Evolutionary conservation across 176 grass and related monocot genomes (phyloP).

Genomic region (Poa pratensis): DNA sequence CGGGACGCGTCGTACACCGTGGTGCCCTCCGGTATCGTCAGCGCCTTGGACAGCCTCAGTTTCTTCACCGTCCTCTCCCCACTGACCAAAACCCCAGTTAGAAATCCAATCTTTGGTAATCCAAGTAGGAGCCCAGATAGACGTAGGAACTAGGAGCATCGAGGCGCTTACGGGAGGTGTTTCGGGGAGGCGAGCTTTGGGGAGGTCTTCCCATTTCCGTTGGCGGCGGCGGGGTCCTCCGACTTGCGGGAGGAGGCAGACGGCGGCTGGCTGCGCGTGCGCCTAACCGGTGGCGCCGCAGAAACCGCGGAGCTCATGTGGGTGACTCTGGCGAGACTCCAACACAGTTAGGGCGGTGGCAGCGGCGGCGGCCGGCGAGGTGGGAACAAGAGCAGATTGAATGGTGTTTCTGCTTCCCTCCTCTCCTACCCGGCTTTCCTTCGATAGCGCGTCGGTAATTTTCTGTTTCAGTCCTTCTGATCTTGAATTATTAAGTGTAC

Average conservation of each 20-base stretch:
- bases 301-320: slow-evolving; percentile 39
- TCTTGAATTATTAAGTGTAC: background rate
- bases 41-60: slow-evolving; percentile 87
- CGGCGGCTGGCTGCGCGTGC: slow-evolving; percentile 45
- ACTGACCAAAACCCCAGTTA: slow-evolving; percentile 41
- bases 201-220: slow-evolving; percentile 54
- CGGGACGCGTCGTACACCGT: slow-evolving; percentile 89
- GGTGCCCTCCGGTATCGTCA: slow-evolving; percentile 91
- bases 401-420: slow-evolving; percentile 37
- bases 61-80: slow-evolving; percentile 97
- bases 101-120: slow-evolving; percentile 34
- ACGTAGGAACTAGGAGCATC: background rate
- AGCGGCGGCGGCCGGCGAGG: slow-evolving; percentile 39
- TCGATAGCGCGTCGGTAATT: slow-evolving; percentile 35
- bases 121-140: background rate
- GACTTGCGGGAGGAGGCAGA: slow-evolving; percentile 57
- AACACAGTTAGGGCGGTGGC: background rate
- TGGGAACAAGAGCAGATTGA: slow-evolving; percentile 38
- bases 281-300: slow-evolving; percentile 45
- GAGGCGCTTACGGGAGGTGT: slow-evolving; percentile 48
- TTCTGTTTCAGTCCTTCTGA: background rate
- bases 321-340: background rate
- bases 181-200: slow-evolving; percentile 58
- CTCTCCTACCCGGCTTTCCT: background rate
- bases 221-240: slow-evolving; percentile 46